Evolutionary conservation across 768 basidiomycete species (phyloP).

Genomic region (Pholiota molesta): DNA sequence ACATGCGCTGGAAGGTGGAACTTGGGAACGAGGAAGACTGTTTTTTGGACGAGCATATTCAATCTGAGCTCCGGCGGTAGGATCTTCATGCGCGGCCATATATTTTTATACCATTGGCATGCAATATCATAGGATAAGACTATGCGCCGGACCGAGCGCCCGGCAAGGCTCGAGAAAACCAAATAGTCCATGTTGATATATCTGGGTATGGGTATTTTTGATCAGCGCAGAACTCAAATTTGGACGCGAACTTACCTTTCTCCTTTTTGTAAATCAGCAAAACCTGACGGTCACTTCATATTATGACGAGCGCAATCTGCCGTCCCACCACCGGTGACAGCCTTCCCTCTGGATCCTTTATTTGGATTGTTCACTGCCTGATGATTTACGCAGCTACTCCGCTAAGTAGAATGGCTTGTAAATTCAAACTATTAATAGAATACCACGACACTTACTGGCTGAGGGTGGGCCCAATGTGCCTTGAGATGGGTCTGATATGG

Average conservation of each 20-base stretch:
- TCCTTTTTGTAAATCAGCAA: conserved; percentile 36
- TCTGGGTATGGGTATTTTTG: conserved; percentile 6
- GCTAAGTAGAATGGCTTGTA: conserved; percentile 1
- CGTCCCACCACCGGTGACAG: conserved; percentile 26
- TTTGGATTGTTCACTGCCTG: conserved; percentile 21
- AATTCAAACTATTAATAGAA: neutral
- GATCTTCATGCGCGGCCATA: conserved; percentile 17
- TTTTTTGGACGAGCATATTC: neutral
- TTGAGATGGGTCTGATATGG: conserved; percentile 27
- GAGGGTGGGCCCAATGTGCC: conserved; percentile 19
- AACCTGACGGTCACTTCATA: conserved; percentile 24
- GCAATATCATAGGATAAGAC: conserved; percentile 28
- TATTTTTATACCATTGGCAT: conserved; percentile 23
- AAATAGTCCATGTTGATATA: conserved; percentile 33
- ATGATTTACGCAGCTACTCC: conserved; percentile 20
- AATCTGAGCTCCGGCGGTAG: neutral
- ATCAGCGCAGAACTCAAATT: neutral
- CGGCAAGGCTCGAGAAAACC: conserved; percentile 22
- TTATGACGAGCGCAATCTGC: conserved; percentile 29
- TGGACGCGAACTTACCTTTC: conserved; percentile 26
- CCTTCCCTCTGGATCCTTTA: conserved; percentile 12
- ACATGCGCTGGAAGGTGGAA: conserved; percentile 29
- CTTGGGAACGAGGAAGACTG: conserved; percentile 28
- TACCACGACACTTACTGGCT: conserved; percentile 22
- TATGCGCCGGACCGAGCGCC: conserved; percentile 8